A percentile compares a stretch with the other conserved stretches of the same genome.
These are phyloP conservation scores for Tilletia horrida DNA, from an alignment of 1,284 basidiomycete species.

Conservation along the genomic window DNA sequence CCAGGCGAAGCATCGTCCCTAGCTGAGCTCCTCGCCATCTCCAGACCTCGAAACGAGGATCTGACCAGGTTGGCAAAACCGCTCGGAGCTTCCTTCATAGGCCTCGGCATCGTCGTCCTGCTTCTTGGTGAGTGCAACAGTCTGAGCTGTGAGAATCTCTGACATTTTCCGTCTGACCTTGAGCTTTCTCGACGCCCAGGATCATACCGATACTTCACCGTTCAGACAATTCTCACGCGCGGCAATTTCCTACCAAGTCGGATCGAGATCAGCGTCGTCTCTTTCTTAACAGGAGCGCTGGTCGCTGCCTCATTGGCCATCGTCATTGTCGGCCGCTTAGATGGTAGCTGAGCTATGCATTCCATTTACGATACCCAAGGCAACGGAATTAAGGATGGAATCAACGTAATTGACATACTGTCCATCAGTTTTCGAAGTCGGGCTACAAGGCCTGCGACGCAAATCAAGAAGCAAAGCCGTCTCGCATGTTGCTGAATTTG, in stretches of 20 bases:
- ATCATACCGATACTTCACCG: conserved; percentile 39
- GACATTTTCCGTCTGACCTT: neutral
- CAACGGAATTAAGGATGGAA: neutral
- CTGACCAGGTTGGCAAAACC: conserved; percentile 36
- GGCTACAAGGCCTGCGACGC: neutral
- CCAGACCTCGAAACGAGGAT: neutral
- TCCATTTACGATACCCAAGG: neutral
- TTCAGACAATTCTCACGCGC: conserved; percentile 34
- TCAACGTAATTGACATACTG: neutral
- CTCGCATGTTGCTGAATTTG: conserved; percentile 56
- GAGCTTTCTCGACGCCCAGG: conserved; percentile 4
- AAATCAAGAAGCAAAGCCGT: conserved; percentile 22
- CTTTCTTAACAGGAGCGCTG: conserved; percentile 31
- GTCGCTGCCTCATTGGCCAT: conserved; percentile 34
- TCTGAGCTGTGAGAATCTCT: neutral
- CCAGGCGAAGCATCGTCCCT: neutral
- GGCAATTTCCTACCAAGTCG: conserved; percentile 43
- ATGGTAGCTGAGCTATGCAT: neutral
- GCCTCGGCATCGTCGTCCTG: conserved; percentile 39
- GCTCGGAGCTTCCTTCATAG: conserved; percentile 41
- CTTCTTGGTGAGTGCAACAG: conserved; percentile 24
- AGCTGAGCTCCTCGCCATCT: neutral
- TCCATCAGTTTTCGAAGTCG: neutral
- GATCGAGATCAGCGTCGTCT: conserved; percentile 30
- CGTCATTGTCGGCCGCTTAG: conserved; percentile 25